These are phyloP conservation scores for Oemleria cerasiformis DNA, from an alignment of 306 rosid genomes.

Conservation along the genomic window DNA sequence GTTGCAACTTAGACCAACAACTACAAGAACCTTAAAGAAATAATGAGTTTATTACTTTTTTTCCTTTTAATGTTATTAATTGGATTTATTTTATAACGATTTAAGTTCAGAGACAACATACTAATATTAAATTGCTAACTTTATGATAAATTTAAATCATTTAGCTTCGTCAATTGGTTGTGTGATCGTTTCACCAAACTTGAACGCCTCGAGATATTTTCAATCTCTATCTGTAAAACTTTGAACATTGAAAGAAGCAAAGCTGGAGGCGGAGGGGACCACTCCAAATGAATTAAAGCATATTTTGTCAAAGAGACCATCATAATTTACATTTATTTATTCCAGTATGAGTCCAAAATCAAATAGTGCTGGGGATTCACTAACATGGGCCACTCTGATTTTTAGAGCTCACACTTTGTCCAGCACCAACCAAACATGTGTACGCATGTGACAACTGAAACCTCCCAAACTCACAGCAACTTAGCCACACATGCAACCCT, in stretches of 20 bases:
- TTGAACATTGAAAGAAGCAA: background rate
- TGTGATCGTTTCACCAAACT: no score
- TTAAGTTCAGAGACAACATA: no score
- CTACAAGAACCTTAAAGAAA: no score
- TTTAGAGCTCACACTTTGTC: constrained; percentile 5
- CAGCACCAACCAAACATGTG: constrained; percentile 32
- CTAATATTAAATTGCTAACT: no score
- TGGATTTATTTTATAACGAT: no score
- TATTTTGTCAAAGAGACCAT: background rate
- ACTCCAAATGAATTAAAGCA: background rate
- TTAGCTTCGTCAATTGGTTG: no score
- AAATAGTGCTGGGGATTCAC: constrained; percentile 14
- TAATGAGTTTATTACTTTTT: no score
- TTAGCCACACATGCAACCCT: constrained; percentile 9
- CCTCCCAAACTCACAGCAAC: no score
- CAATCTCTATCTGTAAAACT: background rate
- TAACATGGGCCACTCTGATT: constrained; percentile 16
- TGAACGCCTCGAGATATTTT: no score
- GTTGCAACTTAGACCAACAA: no score
- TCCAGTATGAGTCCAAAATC: background rate
- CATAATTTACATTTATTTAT: background rate
- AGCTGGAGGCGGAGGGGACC: background rate
- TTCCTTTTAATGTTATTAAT: no score
- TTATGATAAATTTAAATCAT: no score
- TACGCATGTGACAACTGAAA: constrained; percentile 28